These are phyloP conservation scores for Pelargonium myrrhifolium DNA, from an alignment of 441 rosid genomes.

Conservation along the genomic window DNA sequence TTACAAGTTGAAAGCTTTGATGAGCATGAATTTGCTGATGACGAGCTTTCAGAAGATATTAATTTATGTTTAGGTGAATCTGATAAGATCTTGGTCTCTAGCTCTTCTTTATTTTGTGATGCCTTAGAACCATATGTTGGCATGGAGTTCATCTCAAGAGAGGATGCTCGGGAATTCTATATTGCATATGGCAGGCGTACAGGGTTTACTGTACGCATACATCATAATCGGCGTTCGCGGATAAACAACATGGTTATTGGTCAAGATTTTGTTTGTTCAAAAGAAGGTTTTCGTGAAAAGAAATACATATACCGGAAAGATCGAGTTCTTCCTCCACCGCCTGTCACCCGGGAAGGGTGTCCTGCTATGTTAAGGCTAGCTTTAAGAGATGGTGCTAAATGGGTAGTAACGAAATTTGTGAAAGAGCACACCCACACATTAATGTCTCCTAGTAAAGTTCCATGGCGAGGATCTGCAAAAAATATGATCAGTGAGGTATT, in stretches of 20 bases:
- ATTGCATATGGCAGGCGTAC: conserved; percentile 35
- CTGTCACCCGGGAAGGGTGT: conserved; percentile 47
- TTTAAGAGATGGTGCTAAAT: conserved; percentile 36
- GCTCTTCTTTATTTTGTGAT: conserved; percentile 17
- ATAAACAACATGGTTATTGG: conserved; percentile 44
- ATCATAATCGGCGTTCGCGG: conserved; percentile 47
- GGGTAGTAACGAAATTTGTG: conserved; percentile 44
- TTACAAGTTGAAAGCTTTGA: conserved; percentile 30
- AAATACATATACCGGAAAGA: conserved; percentile 45
- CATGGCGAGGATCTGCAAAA: conserved; percentile 44
- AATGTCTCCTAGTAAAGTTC: conserved; percentile 41
- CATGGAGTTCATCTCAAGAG: conserved; percentile 44
- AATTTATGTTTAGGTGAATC: conserved; percentile 35
- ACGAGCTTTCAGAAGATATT: conserved; percentile 28
- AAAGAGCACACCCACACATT: conserved; percentile 40
- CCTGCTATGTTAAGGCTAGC: conserved; percentile 49
- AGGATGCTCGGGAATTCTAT: conserved; percentile 44
- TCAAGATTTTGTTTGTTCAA: conserved; percentile 56
- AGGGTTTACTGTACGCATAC: conserved; percentile 46
- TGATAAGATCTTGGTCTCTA: conserved; percentile 32
- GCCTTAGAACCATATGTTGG: conserved; percentile 31
- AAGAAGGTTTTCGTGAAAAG: conserved; percentile 53
- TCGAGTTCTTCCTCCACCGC: conserved; percentile 49
- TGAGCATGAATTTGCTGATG: conserved; percentile 30
- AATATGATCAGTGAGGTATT: conserved; percentile 33